Percentiles rank a stretch among this genome's conserved stretches.
These are phyloP conservation scores for Chalciporus chontae DNA, from an alignment of 768 basidiomycete species.

Conservation along the genomic window DNA sequence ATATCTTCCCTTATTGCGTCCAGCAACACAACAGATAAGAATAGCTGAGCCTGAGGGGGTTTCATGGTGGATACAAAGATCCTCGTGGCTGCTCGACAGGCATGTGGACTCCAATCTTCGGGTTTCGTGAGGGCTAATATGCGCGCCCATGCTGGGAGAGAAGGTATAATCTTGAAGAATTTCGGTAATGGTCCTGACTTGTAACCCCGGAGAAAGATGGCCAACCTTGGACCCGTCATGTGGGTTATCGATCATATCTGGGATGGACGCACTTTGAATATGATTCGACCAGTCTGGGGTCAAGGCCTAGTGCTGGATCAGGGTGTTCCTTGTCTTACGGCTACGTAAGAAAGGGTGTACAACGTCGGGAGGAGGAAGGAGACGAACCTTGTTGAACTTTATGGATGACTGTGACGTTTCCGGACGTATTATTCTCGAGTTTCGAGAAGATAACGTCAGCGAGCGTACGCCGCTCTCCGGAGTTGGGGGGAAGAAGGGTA, in stretches of 20 bases:
- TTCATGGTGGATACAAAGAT: conserved; percentile 98
- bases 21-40: conserved; percentile 86
- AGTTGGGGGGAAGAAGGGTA: conserved; percentile 69
- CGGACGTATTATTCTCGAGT: conserved; percentile 63
- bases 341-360: conserved; percentile 5
- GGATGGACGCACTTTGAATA: conserved; percentile 77
- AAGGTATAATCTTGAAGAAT: conserved; percentile 96
- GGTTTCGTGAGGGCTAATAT: conserved; percentile 91
- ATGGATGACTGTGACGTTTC: conserved; percentile 52
- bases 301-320: conserved; percentile 84
- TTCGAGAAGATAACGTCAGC: conserved; percentile 98
- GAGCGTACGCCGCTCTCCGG: conserved; percentile 75
- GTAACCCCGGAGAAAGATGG: conserved; percentile 80
- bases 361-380: neutral
- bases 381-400: conserved; percentile 56
- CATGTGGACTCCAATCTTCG: conserved; percentile 93
- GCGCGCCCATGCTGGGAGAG: conserved; percentile 93
- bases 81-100: conserved; percentile 88
- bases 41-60: conserved; percentile 89
- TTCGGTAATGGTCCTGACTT: conserved; percentile 94
- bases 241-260: neutral
- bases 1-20: conserved; percentile 91
- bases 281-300: conserved; percentile 88
- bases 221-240: conserved; percentile 56
- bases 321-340: conserved; percentile 47